Evolutionary conservation across 2,329 filamentous ascomycete genomes (phyloP).

Genomic region (Aureobasidium sp.): DNA sequence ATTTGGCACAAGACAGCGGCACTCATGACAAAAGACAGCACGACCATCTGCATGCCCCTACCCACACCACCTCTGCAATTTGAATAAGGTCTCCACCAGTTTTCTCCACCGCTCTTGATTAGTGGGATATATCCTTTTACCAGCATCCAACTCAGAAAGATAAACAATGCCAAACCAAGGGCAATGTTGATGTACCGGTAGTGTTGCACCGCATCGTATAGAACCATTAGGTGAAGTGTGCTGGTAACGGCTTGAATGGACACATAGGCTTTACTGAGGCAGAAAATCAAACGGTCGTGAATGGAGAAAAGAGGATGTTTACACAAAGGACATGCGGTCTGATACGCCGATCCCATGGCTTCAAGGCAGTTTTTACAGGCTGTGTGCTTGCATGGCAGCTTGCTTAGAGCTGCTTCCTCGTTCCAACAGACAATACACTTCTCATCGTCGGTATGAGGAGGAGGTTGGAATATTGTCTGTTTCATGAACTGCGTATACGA

Average conservation of each 20-base stretch:
- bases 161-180: background rate
- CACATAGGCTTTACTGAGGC: background rate
- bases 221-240: background rate
- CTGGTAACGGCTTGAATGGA: background rate
- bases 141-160: background rate
- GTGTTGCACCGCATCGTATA: background rate
- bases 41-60: background rate
- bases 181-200: background rate
- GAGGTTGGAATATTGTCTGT: background rate
- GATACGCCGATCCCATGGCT: background rate
- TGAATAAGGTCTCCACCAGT: background rate
- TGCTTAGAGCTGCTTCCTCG: background rate
- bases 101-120: background rate
- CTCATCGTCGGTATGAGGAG: background rate
- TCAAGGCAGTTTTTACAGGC: background rate
- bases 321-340: background rate
- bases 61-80: background rate
- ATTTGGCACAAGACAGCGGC: background rate
- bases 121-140: background rate
- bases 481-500: background rate
- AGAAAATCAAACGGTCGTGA: background rate
- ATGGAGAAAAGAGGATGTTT: background rate
- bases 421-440: background rate
- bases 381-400: background rate
- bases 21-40: background rate